A percentile compares a stretch with the other conserved stretches of the same genome.
These are phyloP conservation scores for Fusarium sp. DNA, from an alignment of 2,329 filamentous ascomycete genomes.

Conservation along the genomic window DNA sequence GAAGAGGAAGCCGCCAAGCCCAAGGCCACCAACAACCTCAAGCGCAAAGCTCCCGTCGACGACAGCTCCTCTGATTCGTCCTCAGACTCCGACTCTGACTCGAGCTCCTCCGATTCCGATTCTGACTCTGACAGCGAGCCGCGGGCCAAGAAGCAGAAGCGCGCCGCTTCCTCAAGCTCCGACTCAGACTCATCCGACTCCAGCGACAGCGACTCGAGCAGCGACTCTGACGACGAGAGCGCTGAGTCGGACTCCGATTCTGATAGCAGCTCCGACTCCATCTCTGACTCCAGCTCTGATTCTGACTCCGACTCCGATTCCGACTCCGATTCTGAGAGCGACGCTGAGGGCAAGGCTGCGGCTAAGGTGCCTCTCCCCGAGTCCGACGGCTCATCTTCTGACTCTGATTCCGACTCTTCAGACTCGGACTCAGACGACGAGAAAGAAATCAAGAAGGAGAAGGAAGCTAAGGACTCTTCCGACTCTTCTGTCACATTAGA, in stretches of 20 bases:
- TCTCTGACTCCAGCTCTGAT: slow-evolving; percentile 52
- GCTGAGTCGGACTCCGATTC: slow-evolving; percentile 56
- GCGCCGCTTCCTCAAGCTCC: slow-evolving; percentile 40
- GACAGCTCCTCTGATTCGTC: slow-evolving; percentile 54
- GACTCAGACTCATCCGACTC: slow-evolving; percentile 51
- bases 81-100: slow-evolving; percentile 54
- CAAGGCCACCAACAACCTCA: slow-evolving; percentile 52
- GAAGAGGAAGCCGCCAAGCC: slow-evolving; percentile 46
- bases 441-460: slow-evolving; percentile 38
- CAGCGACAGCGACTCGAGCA: slow-evolving; percentile 49
- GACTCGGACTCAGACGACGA: slow-evolving; percentile 54
- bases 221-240: slow-evolving; percentile 54
- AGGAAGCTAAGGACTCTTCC: slow-evolving; percentile 53
- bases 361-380: slow-evolving; percentile 61
- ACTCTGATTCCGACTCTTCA: slow-evolving; percentile 53
- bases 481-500: slow-evolving; percentile 67
- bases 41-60: slow-evolving; percentile 58
- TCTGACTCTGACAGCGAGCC: slow-evolving; percentile 61
- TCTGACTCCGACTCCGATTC: slow-evolving; percentile 59
- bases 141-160: slow-evolving; percentile 68
- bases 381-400: slow-evolving; percentile 55
- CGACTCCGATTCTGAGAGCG: slow-evolving; percentile 53
- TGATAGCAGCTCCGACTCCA: slow-evolving; percentile 51
- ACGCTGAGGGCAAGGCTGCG: slow-evolving; percentile 56
- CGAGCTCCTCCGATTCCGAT: slow-evolving; percentile 39